Conservation (phyloP, 176 grass and related monocot genomes). For the Oryza rufipogon region DNA sequence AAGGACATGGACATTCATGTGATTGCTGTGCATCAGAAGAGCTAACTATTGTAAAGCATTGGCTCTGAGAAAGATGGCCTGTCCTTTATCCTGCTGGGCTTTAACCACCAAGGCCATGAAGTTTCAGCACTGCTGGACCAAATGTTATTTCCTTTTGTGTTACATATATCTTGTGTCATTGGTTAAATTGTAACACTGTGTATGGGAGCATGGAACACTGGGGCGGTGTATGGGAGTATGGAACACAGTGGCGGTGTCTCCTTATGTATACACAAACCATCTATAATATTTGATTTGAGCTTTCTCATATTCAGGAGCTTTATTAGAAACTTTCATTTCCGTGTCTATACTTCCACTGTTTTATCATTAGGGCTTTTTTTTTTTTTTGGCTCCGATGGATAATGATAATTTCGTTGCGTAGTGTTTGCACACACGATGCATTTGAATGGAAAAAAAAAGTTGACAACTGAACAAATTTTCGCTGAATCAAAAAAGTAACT, state of each 20-base stretch:
- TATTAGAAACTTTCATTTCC: background rate
- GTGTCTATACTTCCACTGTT: background rate
- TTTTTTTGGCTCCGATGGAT: too few relatives aligned
- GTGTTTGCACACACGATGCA: too few relatives aligned
- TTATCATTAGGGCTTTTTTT: too few relatives aligned
- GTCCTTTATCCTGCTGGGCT: background rate
- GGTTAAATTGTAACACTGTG: background rate
- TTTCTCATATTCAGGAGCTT: background rate
- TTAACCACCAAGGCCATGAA: background rate
- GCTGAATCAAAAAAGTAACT: too few relatives aligned
- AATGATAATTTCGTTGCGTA: too few relatives aligned
- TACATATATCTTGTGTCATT: background rate
- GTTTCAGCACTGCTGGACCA: background rate
- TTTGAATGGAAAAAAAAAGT: too few relatives aligned
- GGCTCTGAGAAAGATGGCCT: background rate
- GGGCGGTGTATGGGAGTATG: background rate
- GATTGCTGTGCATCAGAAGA: slow-evolving; percentile 90
- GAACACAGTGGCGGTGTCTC: slow-evolving; percentile 8
- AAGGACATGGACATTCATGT: slow-evolving; percentile 98
- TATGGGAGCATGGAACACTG: background rate
- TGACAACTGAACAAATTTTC: too few relatives aligned
- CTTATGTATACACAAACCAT: background rate
- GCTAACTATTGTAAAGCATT: slow-evolving; percentile 43
- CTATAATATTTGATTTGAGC: background rate
- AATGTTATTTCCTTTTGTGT: background rate